Evolutionary conservation across 169 alveolate species (phyloP).

Genomic region (Plasmodium ovale): DNA sequence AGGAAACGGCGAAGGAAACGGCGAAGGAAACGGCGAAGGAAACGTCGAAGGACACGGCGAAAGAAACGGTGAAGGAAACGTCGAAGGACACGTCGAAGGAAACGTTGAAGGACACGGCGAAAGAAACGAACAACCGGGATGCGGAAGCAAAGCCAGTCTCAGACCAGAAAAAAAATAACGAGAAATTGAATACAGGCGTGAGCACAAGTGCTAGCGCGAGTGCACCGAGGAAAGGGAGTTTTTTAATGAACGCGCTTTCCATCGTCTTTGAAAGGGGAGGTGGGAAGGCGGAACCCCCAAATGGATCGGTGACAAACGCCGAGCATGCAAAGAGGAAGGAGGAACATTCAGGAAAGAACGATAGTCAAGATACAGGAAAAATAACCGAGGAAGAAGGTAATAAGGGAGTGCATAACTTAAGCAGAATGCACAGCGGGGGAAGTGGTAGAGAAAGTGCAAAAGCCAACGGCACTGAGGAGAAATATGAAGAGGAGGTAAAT

Average conservation of each 20-base stretch:
- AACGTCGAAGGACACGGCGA: not conserved
- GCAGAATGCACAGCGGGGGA: not conserved
- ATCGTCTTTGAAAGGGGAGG: not conserved
- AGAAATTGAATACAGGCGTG: no score
- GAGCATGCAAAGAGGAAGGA: not conserved
- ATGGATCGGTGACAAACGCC: not conserved
- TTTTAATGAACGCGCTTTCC: not conserved
- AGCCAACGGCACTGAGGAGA: not conserved
- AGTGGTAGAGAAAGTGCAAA: not conserved
- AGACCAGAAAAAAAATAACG: no score
- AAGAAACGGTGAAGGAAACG: not conserved
- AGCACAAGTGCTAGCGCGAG: no score
- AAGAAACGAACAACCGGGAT: not conserved
- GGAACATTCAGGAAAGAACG: not conserved
- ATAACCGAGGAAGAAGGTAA: not conserved
- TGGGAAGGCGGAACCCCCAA: not conserved
- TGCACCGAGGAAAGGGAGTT: not conserved
- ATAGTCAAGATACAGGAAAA: no score
- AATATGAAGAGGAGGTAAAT: not conserved
- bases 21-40: slow-evolving; percentile 2
- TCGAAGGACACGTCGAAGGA: not conserved
- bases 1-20: not conserved
- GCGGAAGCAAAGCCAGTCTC: no score
- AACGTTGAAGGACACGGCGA: not conserved
- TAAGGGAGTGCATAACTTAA: no score